phyloP scores from a whole-genome alignment of 106 monocot species.

The Dioscorea dumetorum region DNA sequence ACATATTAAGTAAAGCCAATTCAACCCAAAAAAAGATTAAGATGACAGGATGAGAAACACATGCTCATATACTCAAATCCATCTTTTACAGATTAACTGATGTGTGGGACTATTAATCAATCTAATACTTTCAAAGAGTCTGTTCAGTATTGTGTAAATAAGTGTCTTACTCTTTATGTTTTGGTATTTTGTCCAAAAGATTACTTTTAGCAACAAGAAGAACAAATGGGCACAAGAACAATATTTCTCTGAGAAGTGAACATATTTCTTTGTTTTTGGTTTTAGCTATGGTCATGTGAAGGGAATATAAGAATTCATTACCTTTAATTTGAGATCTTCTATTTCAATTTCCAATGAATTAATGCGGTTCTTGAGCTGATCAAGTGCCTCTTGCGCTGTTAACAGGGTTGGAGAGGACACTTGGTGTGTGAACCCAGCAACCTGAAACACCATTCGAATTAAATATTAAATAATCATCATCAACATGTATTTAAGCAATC shows the following conservation, averaged over 20 bases:
- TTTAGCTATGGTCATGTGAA: background rate
- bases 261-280: too few relatives aligned
- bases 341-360: conserved; percentile 40
- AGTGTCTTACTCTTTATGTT: too few relatives aligned
- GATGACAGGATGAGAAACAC: too few relatives aligned
- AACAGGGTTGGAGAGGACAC: conserved; percentile 12
- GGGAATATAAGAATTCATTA: conserved; percentile 4
- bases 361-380: conserved; percentile 24
- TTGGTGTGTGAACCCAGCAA: conserved; percentile 37
- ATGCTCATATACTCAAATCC: too few relatives aligned
- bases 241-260: too few relatives aligned
- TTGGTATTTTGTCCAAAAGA: background rate
- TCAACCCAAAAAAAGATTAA: too few relatives aligned
- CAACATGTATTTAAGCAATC: background rate
- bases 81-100: too few relatives aligned
- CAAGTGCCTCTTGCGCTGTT: conserved; percentile 41
- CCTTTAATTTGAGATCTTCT: conserved; percentile 57
- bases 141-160: too few relatives aligned
- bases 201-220: background rate
- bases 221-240: too few relatives aligned
- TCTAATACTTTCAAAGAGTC: too few relatives aligned
- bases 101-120: too few relatives aligned
- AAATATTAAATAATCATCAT: background rate
- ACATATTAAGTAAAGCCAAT: too few relatives aligned
- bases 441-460: conserved; percentile 21